A percentile compares a stretch with the other conserved stretches of the same genome.
These are phyloP conservation scores for Cladosporium sp. DNA, from an alignment of 2,329 filamentous ascomycete genomes.

Conservation along the genomic window DNA sequence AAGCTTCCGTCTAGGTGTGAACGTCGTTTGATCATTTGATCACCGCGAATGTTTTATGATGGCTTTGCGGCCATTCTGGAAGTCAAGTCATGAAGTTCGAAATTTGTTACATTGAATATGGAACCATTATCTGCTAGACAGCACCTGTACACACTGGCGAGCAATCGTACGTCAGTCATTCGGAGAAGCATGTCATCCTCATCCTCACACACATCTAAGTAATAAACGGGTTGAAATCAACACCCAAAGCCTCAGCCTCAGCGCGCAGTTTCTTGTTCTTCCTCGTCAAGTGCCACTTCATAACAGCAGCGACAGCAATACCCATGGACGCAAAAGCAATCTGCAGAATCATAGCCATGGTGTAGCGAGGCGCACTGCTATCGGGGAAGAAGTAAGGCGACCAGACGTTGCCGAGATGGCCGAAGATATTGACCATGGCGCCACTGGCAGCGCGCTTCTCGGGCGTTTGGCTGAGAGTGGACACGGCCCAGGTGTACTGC, in stretches of 20 bases:
- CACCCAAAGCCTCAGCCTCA: conserved; percentile 3
- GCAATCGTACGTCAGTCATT: no score
- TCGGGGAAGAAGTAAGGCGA: conserved; percentile 38
- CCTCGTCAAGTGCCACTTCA: conserved; percentile 14
- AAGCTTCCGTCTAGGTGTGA: no score
- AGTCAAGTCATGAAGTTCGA: no score
- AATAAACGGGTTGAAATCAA: conserved; percentile 3
- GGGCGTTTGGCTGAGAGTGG: conserved; percentile 32
- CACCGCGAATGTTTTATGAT: no score
- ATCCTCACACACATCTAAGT: neutral
- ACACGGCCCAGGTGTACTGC: conserved; percentile 34
- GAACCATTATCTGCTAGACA: no score
- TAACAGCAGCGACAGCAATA: conserved; percentile 3
- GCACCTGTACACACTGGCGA: no score
- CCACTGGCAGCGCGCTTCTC: conserved; percentile 45
- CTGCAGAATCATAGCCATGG: conserved; percentile 15
- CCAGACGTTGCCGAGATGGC: conserved; percentile 37
- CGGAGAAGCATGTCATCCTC: no score
- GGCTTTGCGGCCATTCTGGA: no score
- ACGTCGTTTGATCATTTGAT: no score
- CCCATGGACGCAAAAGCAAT: conserved; percentile 11
- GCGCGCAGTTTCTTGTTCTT: conserved; percentile 13
- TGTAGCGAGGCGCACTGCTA: conserved; percentile 9
- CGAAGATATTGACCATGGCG: conserved; percentile 48
- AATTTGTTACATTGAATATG: no score